Evolutionary conservation across 2,329 filamentous ascomycete species (phyloP), one percentile per base, ranked within the genome.

Genomic region (Fusarium sp.): DNA sequence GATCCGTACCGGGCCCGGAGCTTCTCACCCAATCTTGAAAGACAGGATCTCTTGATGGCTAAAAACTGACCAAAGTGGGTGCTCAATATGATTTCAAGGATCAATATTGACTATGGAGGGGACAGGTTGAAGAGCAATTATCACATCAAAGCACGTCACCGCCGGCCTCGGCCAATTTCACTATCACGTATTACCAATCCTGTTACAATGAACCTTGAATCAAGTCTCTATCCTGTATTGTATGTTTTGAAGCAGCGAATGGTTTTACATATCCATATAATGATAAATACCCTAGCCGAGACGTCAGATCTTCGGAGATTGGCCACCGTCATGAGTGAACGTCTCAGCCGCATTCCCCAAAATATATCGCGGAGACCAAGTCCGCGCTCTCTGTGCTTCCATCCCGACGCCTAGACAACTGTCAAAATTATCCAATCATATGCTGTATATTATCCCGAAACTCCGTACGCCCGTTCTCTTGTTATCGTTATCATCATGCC

Each of bases 381-480:
- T 77, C 75, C 75, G 75, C 66, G 53, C 44, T 49, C 65, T 44
- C 52, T 20, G 25, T 42, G 38, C 52, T 56, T 72, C 70, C 45
- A n/a, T 61, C 38, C 42, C 38, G 35, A 45, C 52, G 42, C 55
- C 33, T 39, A 44, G 66, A 31, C 46, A 50, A 41, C 47, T 45
- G 50, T 56, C 52, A 7, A 22, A 38, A 36, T 22, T 35, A 17
- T 33, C 71, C 73, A 73, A 76, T 73, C 58, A 74, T 35, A 44
- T 49, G 22, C 36, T 45, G 3, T 39, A 15, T 33, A 41, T n/a
- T 62, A 33, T 53, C 47, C 71, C 65, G 62, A 76, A 70, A 69
- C 69, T 76, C 75, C 75, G 60, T 73, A 73, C 75, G 59, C 67
- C 75, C 75, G 70, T 52, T 53, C 42, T 50, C 36, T 17, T 50